Base-by-base conservation (phyloP, 164 flowering plant species). In the Macadamia tetraphylla region DNA sequence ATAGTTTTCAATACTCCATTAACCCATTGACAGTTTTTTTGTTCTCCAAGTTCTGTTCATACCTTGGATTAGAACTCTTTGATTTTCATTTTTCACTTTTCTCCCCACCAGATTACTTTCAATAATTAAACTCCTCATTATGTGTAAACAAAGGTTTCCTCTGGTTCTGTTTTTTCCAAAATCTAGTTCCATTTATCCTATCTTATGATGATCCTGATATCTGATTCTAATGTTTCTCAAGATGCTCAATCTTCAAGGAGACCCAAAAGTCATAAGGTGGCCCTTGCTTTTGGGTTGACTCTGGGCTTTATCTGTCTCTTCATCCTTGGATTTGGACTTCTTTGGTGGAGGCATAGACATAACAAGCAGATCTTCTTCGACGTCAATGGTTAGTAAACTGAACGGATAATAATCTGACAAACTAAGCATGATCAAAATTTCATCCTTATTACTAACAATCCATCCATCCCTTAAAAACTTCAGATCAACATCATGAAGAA, bases 311-410 rank as follows among this genome's bases (percentile, higher is more conserved):
- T 86, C 73, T 80, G 84, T 76, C 80, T 94, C 8, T 78, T 94
- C 13, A 67, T 86, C 68, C 69, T 87, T 66, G 92, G 88, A 53
- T 81, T 91, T 64, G 96, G 90, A 43, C 77, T 87, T 61, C 81
- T 88, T 18, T 91, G 95, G 93, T 85, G 95, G 96, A 84, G 88
- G 67, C 86, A 78, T 35, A 83, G 83, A 73, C 79, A 80, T 74
- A 87, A 85, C 83, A 76, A 90, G 73, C 98, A 88, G 76, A 85
- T 85, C 46, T 91, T 88, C 86, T 88, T 87, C 51, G 96, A 94
- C 66, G 81, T 83, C 9, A 75, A 78, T 70, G 81, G 81, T 78
- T 42, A 63, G 79, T 72, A 30, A 17, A 43, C 42, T 9, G 64
- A 17, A 43, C 42, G 5, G 64, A 52, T 56, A 52, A 17, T 73